Conservation (phyloP, 140 eudicot genomes). For the Bidens hawaiensis region DNA sequence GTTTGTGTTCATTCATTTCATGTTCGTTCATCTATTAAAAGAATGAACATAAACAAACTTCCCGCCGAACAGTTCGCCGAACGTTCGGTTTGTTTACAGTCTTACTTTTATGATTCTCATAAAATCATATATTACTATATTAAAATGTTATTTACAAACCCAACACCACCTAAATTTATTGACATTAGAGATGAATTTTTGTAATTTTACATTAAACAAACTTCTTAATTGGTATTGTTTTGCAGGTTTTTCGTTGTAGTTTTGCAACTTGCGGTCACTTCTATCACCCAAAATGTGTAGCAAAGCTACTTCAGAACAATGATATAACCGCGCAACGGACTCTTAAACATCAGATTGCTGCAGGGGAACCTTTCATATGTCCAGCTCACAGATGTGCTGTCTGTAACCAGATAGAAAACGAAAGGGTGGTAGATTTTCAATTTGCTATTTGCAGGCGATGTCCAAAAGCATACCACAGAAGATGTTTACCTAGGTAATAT, state of each 20-base stretch:
- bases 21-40: too few species aligned
- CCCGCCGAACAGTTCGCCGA: too few species aligned
- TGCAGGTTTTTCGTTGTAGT: constrained; percentile 85
- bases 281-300: constrained; percentile 87
- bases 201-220: not conserved
- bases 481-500: constrained; percentile 72
- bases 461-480: constrained; percentile 82
- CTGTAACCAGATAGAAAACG: constrained; percentile 65
- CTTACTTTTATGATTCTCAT: too few species aligned
- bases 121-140: not conserved
- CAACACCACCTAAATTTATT: not conserved
- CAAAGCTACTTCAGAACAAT: constrained; percentile 48
- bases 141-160: not conserved
- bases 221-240: not conserved
- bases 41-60: too few species aligned
- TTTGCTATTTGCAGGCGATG: constrained; percentile 95
- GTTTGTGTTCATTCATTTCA: too few species aligned
- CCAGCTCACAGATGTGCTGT: constrained; percentile 68
- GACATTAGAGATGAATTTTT: not conserved
- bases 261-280: constrained; percentile 85
- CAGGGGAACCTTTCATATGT: constrained; percentile 75
- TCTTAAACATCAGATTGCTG: constrained; percentile 43
- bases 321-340: constrained; percentile 36
- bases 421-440: constrained; percentile 41
- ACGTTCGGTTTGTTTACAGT: too few species aligned